Evolutionary conservation across 1,139 yeast species (phyloP), one percentile per base, ranked within the genome.

Genomic region (Zygotorulaspora mrakii): DNA sequence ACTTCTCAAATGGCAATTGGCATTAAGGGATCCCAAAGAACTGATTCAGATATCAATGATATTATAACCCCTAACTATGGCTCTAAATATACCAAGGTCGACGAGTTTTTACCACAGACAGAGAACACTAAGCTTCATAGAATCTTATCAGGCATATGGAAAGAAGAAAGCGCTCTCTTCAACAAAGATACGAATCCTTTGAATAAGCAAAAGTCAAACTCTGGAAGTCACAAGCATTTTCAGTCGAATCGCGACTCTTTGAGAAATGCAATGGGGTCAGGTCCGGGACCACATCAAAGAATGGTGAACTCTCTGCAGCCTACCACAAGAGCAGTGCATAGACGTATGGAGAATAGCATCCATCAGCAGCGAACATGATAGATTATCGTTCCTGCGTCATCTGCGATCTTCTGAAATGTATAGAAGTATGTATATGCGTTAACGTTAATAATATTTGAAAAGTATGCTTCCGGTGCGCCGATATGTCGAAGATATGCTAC

Each of bases 261-360:
- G 30, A 47, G 58, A 31, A 44, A 50, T 24, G 39, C 47, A 2
- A 37, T 46, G 33, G 50, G 54, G 2, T 40, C 55, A 4, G 39
- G 45, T 11, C 41, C 48, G 2, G 48, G 45, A 4, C 33, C 48
- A 12, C 60, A 52, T 28, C 61, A 54, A 33, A 40, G 61, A 29
- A 44, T 47, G 20, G 41, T 55, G 20, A 54, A 57, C 26, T 52
- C 62, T 5, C 34, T 59, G 22, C 64, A 59, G 37, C 64, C 64
- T 1, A 53, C 58, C 1, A 59, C 64, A 10, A 47, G 64, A 38
- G 64, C 64, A 1, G 63, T 59, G 5, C 54, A 58, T 37, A 49
- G 61, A 42, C 48, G 64, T 16, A 48, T 58, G 47, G 63, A 57
- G 33, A 50, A 52, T 29, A 54, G 48, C 10, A 29, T 43, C 21